Evolutionary conservation across 2,329 filamentous ascomycete genomes (phyloP).

Genomic region (Keithomyces neogunnii): DNA sequence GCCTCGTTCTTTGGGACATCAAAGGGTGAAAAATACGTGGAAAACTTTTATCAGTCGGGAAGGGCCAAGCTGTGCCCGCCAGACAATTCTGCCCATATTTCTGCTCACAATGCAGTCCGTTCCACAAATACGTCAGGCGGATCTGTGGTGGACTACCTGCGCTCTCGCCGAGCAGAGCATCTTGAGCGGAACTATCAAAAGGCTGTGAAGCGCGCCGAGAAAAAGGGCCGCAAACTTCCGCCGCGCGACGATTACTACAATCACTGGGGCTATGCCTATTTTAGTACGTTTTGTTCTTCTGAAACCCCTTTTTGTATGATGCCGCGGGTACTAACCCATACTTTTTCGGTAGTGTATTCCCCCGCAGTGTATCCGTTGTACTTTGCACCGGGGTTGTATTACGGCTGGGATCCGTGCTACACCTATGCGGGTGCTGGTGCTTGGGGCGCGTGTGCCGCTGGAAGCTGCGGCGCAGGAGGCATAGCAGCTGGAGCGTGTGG

Average conservation of each 20-base stretch:
- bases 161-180: slow-evolving; percentile 17
- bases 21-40: slow-evolving; percentile 21
- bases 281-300: slow-evolving; percentile 17
- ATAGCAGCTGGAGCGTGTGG: slow-evolving; percentile 12
- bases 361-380: slow-evolving; percentile 36
- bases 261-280: slow-evolving; percentile 47
- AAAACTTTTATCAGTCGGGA: slow-evolving; percentile 39
- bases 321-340: too few species aligned
- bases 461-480: slow-evolving; percentile 42
- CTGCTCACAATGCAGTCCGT: slow-evolving; percentile 59
- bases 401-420: slow-evolving; percentile 31
- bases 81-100: slow-evolving; percentile 59
- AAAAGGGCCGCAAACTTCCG: slow-evolving; percentile 40
- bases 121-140: slow-evolving; percentile 6
- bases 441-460: slow-evolving; percentile 32
- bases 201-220: slow-evolving; percentile 40
- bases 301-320: too few species aligned
- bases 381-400: slow-evolving; percentile 37
- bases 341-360: slow-evolving; percentile 29
- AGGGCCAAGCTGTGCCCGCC: slow-evolving; percentile 41
- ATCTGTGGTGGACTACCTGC: background rate
- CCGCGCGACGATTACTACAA: slow-evolving; percentile 39
- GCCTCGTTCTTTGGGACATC: slow-evolving; percentile 14
- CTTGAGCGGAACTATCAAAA: slow-evolving; percentile 49
- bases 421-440: slow-evolving; percentile 24